Evolutionary conservation across 2,329 filamentous ascomycete genomes (phyloP), one percentile per base, ranked within the genome.

Genomic region (Diplodia seriata): DNA sequence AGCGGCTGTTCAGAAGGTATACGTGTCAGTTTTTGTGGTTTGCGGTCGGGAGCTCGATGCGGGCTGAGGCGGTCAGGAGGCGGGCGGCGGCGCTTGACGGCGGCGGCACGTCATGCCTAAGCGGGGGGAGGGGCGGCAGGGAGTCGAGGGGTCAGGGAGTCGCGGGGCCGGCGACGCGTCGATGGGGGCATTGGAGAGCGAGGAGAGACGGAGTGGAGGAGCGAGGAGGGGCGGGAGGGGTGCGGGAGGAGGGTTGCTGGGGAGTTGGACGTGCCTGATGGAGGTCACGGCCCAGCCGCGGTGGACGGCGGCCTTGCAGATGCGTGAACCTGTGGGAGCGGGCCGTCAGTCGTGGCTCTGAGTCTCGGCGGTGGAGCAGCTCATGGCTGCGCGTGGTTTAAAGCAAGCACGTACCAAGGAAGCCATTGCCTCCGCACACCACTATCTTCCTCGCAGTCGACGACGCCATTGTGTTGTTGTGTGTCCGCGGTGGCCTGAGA

Each of bases 361-460:
- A 26, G 31, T 31, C 31, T n/a, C 38, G 53, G 53, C 64, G 40
- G 59, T 63, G 59, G 59, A 63, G 59, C 40, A 66, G 57, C 31
- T 15, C 49, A 66, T 23, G 47, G 43, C 38, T 31, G 62, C 47
- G 51, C 26, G 47, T 62, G 57, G 57, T 62, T 61, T 63, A 63
- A 65, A 62, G 43, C 43, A 47, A 43, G 43, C 86, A 74, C 76
- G 36, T 76, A 80, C 93, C 93, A 31, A 99, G 81, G 77, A 98
- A 99, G 40, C 95, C 94, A 79, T 92, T 97, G 69, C 94, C 94
- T 72, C 95, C 95, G 72, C 92, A 96, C 66, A 99, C 93, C 51
- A 98, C 89, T 53, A 99, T 84, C 80, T 89, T 90, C 82, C 93
- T 97, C 68, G 88, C 83, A 61, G 85, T 83, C 65, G 85, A 81